Conservation (phyloP, 495 filamentous ascomycete species). For the Ramalina peruviana region DNA sequence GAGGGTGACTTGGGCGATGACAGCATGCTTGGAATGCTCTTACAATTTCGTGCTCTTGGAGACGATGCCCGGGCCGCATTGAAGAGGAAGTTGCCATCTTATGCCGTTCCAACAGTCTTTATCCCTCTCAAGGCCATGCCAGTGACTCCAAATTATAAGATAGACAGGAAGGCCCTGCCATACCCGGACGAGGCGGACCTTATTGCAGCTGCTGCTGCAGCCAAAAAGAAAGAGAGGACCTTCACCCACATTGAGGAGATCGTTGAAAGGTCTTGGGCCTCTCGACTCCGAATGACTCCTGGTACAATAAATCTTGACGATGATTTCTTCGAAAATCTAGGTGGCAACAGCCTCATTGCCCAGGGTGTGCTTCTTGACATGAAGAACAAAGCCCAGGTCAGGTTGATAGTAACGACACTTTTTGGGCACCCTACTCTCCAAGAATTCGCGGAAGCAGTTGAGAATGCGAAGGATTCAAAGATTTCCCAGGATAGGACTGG, state of each 20-base stretch:
- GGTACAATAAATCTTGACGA: conserved; percentile 50
- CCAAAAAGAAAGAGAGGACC: conserved; percentile 24
- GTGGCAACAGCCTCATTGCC: conserved; percentile 76
- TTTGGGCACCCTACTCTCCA: conserved; percentile 63
- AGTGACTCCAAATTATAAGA: conserved; percentile 51
- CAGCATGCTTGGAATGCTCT: conserved; percentile 45
- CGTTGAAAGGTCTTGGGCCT: conserved; percentile 54
- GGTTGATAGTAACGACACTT: conserved; percentile 64
- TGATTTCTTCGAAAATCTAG: conserved; percentile 66
- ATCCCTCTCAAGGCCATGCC: conserved; percentile 72
- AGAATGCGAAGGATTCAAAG: conserved; percentile 22
- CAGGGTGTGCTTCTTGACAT: conserved; percentile 71
- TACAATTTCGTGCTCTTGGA: conserved; percentile 51
- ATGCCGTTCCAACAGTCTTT: conserved; percentile 70
- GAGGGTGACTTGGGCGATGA: conserved; percentile 29
- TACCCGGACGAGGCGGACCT: conserved; percentile 71
- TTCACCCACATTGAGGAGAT: conserved; percentile 53
- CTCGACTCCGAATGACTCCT: conserved; percentile 31
- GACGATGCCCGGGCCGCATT: conserved; percentile 64
- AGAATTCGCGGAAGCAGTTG: conserved; percentile 62
- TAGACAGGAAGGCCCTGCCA: conserved; percentile 79
- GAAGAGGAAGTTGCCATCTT: conserved; percentile 58
- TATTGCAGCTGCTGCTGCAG: conserved; percentile 29
- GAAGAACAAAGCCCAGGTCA: conserved; percentile 43
- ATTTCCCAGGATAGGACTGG: not conserved